Evolutionary conservation across 2,329 filamentous ascomycete genomes (phyloP), one percentile per base, ranked within the genome.

Genomic region (Penicillium sp.): DNA sequence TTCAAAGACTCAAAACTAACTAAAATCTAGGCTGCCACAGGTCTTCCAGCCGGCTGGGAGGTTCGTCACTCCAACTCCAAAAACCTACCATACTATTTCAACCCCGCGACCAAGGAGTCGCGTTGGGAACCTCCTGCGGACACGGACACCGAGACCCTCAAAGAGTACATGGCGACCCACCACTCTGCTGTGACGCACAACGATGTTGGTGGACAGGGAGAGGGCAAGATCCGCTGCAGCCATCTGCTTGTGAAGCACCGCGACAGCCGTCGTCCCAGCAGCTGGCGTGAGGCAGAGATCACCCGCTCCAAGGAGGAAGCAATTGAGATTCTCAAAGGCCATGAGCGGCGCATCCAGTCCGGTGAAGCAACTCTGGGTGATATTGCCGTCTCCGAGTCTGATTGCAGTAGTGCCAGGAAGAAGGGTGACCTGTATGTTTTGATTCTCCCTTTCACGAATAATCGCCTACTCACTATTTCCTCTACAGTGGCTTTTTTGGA

Each of bases 21-120:
- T 22, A 14, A n/a, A n/a, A 19, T 40, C 8, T 69, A 90, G 87
- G 80, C 85, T 73, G 90, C 93, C 59, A 88, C 89, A 69, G 94
- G 94, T 76, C 87, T 97, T 65, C 93, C 93, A 64, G 78, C 87
- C 53, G 87, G 88, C 77, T 97, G 94, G 93, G 95, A 98, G 82
- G 92, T 99, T 75, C 92, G 95, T 77, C 92, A 96, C 82, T 97
- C 92, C 78, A 96, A 97, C 83, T 96, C 92, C 79, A 98, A 97
- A 83, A 96, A 96, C 81, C 89, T 98, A 38, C 95, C 95, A 40
- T 99, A 99, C 84, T 99, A 98, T 83, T 98, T 97, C 89, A 96
- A 97, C 80, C 83, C 89, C 49, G 81, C 80, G 69, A 91, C 92
- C 65, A 94, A 93, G 77, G 88, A 92, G 75, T 98, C 95, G 65